Conservation (phyloP, 2,329 filamentous ascomycete species). For the Sordariomycetes sp. region DNA sequence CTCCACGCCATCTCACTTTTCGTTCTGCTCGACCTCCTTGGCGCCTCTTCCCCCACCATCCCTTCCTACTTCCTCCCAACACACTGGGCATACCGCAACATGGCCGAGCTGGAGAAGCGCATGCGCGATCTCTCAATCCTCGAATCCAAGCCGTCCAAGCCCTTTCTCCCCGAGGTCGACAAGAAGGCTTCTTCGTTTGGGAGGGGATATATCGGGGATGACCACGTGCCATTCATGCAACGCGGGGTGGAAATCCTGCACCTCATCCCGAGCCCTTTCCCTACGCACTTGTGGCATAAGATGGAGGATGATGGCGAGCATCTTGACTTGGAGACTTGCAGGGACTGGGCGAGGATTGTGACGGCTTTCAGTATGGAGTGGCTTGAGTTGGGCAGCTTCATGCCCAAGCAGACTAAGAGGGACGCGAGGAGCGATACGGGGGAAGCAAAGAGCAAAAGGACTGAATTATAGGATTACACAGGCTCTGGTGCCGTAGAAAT, state of each 20-base stretch:
- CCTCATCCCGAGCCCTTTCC: slow-evolving; percentile 79
- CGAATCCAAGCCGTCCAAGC: slow-evolving; percentile 40
- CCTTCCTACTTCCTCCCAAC: slow-evolving; percentile 85
- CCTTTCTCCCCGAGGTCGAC: slow-evolving; percentile 58
- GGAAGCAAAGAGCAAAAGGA: slow-evolving; percentile 17
- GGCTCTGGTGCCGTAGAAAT: too few relatives aligned
- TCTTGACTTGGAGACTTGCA: slow-evolving; percentile 67
- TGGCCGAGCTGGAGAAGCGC: slow-evolving; percentile 66
- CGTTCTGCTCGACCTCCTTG: slow-evolving; percentile 83
- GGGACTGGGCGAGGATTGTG: slow-evolving; percentile 82
- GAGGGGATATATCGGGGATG: slow-evolving; percentile 59
- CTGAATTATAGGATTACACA: too few relatives aligned
- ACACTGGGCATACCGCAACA: slow-evolving; percentile 81
- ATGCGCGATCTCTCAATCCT: slow-evolving; percentile 59
- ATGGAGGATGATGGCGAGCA: slow-evolving; percentile 77
- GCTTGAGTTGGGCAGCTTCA: slow-evolving; percentile 60
- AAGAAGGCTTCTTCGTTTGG: slow-evolving; percentile 42
- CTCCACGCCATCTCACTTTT: slow-evolving; percentile 80
- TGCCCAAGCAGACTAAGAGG: slow-evolving; percentile 17
- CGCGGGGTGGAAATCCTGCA: slow-evolving; percentile 85
- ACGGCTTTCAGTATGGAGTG: slow-evolving; percentile 84
- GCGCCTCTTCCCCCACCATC: slow-evolving; percentile 56
- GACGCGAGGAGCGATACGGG: slow-evolving; percentile 15
- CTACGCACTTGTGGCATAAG: slow-evolving; percentile 69
- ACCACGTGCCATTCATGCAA: slow-evolving; percentile 84